Conservation (phyloP, 2,329 filamentous ascomycete species). For the Emericellopsis cladophorae region DNA sequence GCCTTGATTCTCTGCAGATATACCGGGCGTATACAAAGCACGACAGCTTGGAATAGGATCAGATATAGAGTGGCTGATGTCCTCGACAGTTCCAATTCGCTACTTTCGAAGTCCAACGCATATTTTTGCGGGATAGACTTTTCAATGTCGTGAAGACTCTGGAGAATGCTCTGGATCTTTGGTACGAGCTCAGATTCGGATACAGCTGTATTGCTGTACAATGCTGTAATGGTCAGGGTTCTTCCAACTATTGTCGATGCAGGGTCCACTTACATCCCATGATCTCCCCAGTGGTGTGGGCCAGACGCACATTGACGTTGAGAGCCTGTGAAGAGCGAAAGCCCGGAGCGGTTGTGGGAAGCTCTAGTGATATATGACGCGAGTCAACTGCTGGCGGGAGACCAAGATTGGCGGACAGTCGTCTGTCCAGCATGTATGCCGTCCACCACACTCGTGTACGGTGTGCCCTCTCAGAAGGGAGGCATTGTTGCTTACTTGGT, state of each 20-base stretch:
- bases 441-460: slow-evolving; percentile 15
- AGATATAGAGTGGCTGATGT: slow-evolving; percentile 13
- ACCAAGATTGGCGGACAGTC: slow-evolving; percentile 13
- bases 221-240: slow-evolving; percentile 3
- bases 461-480: slow-evolving; percentile 12
- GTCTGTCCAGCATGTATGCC: slow-evolving; percentile 16
- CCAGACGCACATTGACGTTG: slow-evolving; percentile 13
- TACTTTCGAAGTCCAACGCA: slow-evolving; percentile 9
- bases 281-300: slow-evolving; percentile 12
- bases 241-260: too few species aligned
- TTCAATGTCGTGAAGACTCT: slow-evolving; percentile 10
- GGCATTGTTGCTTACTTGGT: slow-evolving; percentile 10
- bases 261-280: slow-evolving; percentile 10
- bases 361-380: slow-evolving; percentile 11
- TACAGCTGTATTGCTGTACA: slow-evolving; percentile 11
- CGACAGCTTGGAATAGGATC: slow-evolving; percentile 15
- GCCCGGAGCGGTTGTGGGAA: slow-evolving; percentile 10
- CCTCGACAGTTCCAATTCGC: slow-evolving; percentile 7
- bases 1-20: slow-evolving; percentile 13
- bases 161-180: slow-evolving; percentile 9
- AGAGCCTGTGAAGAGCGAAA: slow-evolving; percentile 11
- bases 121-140: slow-evolving; percentile 10
- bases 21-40: slow-evolving; percentile 13
- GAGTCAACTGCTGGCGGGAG: slow-evolving; percentile 13
- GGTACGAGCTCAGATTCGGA: slow-evolving; percentile 12